A percentile compares a stretch with the other conserved stretches of the same genome.
These are phyloP conservation scores for Drosera capensis DNA, from an alignment of 148 eudicot species.

Conservation along the genomic window DNA sequence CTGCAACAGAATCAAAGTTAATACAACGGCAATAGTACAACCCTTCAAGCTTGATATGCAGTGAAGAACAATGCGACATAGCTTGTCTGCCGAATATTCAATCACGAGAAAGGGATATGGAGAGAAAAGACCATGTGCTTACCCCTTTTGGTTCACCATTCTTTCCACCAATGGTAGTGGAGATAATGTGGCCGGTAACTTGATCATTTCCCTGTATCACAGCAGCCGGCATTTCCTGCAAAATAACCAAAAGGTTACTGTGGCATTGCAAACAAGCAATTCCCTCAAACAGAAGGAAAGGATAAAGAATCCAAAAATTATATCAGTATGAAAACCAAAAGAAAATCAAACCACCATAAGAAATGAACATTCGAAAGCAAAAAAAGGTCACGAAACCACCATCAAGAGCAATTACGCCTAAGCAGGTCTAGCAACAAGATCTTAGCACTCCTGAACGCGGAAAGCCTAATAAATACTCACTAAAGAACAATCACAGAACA, in stretches of 20 bases:
- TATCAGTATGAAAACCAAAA: slow-evolving; percentile 2
- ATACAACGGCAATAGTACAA: background rate
- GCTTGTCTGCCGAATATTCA: too few relatives aligned
- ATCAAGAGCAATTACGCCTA: too few relatives aligned
- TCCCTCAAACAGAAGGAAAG: background rate
- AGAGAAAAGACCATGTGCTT: slow-evolving; percentile 3
- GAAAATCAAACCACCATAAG: background rate
- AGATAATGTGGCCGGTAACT: slow-evolving; percentile 77
- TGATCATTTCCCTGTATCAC: slow-evolving; percentile 64
- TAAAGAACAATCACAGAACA: too few relatives aligned
- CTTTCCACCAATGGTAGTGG: slow-evolving; percentile 76
- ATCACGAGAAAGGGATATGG: too few relatives aligned
- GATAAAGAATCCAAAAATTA: background rate
- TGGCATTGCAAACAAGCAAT: slow-evolving; percentile 4
- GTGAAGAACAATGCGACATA: too few relatives aligned
- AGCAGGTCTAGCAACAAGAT: too few relatives aligned
- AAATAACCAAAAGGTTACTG: slow-evolving; percentile 6
- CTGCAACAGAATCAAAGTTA: slow-evolving; percentile 13
- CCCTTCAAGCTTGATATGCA: background rate
- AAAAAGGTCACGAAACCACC: background rate
- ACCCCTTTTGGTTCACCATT: slow-evolving; percentile 91
- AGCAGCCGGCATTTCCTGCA: slow-evolving; percentile 64
- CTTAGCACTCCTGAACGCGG: too few relatives aligned
- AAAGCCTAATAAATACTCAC: too few relatives aligned
- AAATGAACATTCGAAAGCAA: background rate